These are phyloP conservation scores for Rhizoclosmatium sp. DNA, from an alignment of 192 early-diverging fungal genomes.

Conservation along the genomic window DNA sequence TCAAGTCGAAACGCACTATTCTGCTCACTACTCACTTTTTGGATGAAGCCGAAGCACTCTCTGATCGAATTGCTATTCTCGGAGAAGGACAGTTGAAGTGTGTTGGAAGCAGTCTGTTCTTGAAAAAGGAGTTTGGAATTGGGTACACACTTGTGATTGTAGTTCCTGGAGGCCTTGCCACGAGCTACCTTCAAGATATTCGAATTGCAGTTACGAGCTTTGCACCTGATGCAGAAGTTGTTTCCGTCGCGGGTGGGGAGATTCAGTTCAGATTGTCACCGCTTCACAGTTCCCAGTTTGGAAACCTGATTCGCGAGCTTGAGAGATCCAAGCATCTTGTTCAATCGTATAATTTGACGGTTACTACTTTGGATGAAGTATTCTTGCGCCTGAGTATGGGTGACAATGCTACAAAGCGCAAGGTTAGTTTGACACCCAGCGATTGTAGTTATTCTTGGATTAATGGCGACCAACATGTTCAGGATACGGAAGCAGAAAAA, in stretches of 20 bases:
- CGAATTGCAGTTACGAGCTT: conserved; percentile 25
- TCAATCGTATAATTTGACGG: conserved; percentile 1
- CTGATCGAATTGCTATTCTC: conserved; percentile 61
- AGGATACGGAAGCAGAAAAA: not conserved
- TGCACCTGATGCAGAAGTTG: conserved; percentile 30
- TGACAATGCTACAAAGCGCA: conserved; percentile 35
- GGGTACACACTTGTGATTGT: conserved; percentile 62
- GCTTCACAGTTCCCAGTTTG: not conserved
- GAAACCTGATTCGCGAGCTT: not conserved
- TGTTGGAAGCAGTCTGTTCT: conserved; percentile 61
- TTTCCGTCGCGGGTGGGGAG: conserved; percentile 4
- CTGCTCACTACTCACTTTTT: conserved; percentile 70
- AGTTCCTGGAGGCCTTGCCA: not conserved
- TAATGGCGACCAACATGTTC: not conserved
- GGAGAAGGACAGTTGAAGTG: conserved; percentile 56
- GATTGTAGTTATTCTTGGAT: not conserved
- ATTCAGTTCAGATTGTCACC: conserved; percentile 21
- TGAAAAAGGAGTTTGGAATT: conserved; percentile 64
- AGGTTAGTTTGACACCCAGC: not conserved
- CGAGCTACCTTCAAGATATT: conserved; percentile 32
- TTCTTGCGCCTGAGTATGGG: conserved; percentile 14
- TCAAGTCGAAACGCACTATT: conserved; percentile 57
- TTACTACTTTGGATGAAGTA: conserved; percentile 36
- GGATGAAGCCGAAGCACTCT: conserved; percentile 70
- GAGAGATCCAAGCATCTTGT: not conserved